Percentiles rank a stretch among this genome's conserved stretches.
These are phyloP conservation scores for Dendrocalamus latiflorus DNA, from an alignment of 202 grass and related monocot species.

Conservation along the genomic window DNA sequence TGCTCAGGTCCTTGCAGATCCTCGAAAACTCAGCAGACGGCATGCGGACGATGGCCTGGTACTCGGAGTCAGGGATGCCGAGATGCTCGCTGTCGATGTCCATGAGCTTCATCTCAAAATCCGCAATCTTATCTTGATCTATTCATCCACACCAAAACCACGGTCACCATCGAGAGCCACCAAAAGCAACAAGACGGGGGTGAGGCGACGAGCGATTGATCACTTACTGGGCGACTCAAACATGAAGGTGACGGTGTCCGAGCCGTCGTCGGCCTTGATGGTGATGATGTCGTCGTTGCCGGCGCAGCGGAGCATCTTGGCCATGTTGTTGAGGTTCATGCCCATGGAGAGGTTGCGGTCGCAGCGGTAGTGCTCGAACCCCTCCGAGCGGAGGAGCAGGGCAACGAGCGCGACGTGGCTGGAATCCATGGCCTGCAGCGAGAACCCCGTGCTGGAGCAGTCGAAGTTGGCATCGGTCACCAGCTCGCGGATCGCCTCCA, in stretches of 20 bases:
- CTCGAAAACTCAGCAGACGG: constrained; percentile 67
- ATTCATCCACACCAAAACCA: background rate
- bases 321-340: constrained; percentile 88
- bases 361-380: constrained; percentile 97
- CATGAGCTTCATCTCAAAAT: constrained; percentile 97
- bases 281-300: constrained; percentile 93
- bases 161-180: background rate
- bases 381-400: constrained; percentile 75
- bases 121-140: constrained; percentile 86
- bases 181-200: too few species aligned
- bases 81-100: constrained; percentile 83
- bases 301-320: constrained; percentile 87
- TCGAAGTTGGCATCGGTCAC: constrained; percentile 91
- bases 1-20: constrained; percentile 92
- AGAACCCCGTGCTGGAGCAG: constrained; percentile 86
- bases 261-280: constrained; percentile 85
- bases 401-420: constrained; percentile 85
- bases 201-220: background rate
- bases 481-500: constrained; percentile 73
- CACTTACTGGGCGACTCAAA: constrained; percentile 79
- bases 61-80: constrained; percentile 77
- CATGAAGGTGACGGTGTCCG: constrained; percentile 91
- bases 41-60: constrained; percentile 89
- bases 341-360: constrained; percentile 96
- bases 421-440: constrained; percentile 90